Evolutionary conservation across 352 stramenopile genomes (phyloP).

Genomic region (Globisporangium nagaii): DNA sequence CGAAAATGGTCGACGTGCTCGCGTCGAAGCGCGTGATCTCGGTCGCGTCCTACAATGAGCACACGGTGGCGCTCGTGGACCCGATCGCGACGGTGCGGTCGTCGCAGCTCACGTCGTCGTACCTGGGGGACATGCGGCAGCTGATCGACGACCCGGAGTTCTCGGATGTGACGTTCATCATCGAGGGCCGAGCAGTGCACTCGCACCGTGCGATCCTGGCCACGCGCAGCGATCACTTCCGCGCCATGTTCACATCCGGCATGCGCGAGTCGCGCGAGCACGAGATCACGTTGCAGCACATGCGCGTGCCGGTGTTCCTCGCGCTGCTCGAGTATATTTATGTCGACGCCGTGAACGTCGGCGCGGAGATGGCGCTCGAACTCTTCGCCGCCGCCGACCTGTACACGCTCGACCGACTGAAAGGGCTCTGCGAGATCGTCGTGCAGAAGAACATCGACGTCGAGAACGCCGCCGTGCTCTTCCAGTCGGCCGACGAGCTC

Average conservation of each 20-base stretch:
- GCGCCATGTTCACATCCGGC: constrained; percentile 91
- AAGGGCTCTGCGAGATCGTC: constrained; percentile 88
- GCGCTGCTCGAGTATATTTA: constrained; percentile 96
- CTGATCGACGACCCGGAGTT: constrained; percentile 91
- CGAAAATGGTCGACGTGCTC: constrained; percentile 90
- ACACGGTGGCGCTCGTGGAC: constrained; percentile 92
- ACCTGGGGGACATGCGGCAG: constrained; percentile 87
- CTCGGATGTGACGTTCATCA: constrained; percentile 84
- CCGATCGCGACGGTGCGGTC: constrained; percentile 70
- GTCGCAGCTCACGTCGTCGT: constrained; percentile 79
- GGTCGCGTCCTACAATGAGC: constrained; percentile 97
- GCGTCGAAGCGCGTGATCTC: constrained; percentile 91
- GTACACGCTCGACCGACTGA: constrained; percentile 93
- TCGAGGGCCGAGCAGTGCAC: constrained; percentile 80
- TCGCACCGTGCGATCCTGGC: constrained; percentile 90
- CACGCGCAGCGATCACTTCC: constrained; percentile 93
- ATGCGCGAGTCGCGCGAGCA: constrained; percentile 89
- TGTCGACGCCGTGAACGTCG: constrained; percentile 92
- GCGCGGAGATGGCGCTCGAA: constrained; percentile 90
- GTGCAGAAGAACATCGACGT: constrained; percentile 87
- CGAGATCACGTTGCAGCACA: constrained; percentile 87
- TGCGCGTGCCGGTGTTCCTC: constrained; percentile 90
- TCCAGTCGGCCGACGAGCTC: constrained; percentile 84
- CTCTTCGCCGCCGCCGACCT: constrained; percentile 93
- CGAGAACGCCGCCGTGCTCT: constrained; percentile 81